Evolutionary conservation across 345 rosid species (phyloP).

Genomic region (Gossypium turneri): DNA sequence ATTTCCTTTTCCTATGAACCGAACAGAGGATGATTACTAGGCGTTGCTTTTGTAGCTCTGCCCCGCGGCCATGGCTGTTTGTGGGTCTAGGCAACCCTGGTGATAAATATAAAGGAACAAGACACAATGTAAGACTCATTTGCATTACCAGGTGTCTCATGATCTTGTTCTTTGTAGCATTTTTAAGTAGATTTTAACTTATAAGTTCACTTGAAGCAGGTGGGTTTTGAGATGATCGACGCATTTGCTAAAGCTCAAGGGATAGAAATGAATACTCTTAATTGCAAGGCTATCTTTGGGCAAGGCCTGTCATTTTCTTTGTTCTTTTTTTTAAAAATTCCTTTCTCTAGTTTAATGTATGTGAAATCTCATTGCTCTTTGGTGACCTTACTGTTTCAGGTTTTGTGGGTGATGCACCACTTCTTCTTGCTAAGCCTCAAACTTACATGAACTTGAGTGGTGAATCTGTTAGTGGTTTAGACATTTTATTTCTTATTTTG

Average conservation of each 20-base stretch:
- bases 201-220: constrained; percentile 30
- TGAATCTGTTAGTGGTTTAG: constrained; percentile 58
- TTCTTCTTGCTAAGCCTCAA: constrained; percentile 73
- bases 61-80: constrained; percentile 69
- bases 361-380: constrained; percentile 11
- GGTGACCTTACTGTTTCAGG: constrained; percentile 29
- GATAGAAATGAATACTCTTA: constrained; percentile 41
- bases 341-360: neutral
- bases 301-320: constrained; percentile 40
- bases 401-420: constrained; percentile 50
- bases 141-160: neutral
- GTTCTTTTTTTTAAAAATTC: neutral
- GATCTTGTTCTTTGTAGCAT: constrained; percentile 6
- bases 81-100: constrained; percentile 90
- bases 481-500: neutral
- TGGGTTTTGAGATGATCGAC: constrained; percentile 80
- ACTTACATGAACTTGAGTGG: constrained; percentile 97
- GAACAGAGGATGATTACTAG: constrained; percentile 19
- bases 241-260: constrained; percentile 61
- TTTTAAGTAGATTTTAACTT: constrained; percentile 7
- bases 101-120: constrained; percentile 69
- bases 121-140: constrained; percentile 59
- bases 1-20: neutral
- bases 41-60: constrained; percentile 52
- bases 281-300: constrained; percentile 70